A percentile compares a stretch with the other conserved stretches of the same genome.
Evolutionary conservation across 768 basidiomycete species (phyloP).

Genomic region (Baorangia bicolor): DNA sequence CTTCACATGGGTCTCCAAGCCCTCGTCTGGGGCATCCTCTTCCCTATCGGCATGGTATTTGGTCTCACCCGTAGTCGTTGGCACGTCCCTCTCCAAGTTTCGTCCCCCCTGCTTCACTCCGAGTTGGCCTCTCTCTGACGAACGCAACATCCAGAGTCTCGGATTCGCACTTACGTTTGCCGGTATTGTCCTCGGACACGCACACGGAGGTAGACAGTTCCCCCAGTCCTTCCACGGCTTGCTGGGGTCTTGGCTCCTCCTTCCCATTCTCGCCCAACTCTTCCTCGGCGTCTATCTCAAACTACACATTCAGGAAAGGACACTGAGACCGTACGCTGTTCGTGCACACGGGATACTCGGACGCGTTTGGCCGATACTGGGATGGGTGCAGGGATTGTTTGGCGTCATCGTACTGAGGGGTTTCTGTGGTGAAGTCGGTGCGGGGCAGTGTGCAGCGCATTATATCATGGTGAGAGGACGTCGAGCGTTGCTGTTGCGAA

Average conservation of each 20-base stretch:
- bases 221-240: slow-evolving; percentile 71
- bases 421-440: slow-evolving; percentile 69
- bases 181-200: slow-evolving; percentile 81
- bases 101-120: background rate
- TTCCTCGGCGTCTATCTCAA: slow-evolving; percentile 86
- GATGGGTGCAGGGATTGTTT: slow-evolving; percentile 89
- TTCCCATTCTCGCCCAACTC: slow-evolving; percentile 67
- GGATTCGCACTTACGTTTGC: slow-evolving; percentile 68
- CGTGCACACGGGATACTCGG: slow-evolving; percentile 75
- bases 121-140: background rate
- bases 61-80: slow-evolving; percentile 78
- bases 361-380: slow-evolving; percentile 78
- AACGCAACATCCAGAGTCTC: slow-evolving; percentile 43
- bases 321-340: slow-evolving; percentile 70
- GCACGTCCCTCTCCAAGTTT: slow-evolving; percentile 85
- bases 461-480: slow-evolving; percentile 63
- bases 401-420: slow-evolving; percentile 72
- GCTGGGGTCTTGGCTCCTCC: slow-evolving; percentile 50
- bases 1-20: slow-evolving; percentile 81
- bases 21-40: slow-evolving; percentile 80
- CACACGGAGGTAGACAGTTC: slow-evolving; percentile 82
- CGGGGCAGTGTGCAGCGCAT: slow-evolving; percentile 87
- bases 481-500: background rate
- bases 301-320: slow-evolving; percentile 81
- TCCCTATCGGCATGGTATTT: slow-evolving; percentile 81